phyloP scores from a whole-genome alignment of 805 yeast species.

The Metschnikowia aberdeeniae region DNA sequence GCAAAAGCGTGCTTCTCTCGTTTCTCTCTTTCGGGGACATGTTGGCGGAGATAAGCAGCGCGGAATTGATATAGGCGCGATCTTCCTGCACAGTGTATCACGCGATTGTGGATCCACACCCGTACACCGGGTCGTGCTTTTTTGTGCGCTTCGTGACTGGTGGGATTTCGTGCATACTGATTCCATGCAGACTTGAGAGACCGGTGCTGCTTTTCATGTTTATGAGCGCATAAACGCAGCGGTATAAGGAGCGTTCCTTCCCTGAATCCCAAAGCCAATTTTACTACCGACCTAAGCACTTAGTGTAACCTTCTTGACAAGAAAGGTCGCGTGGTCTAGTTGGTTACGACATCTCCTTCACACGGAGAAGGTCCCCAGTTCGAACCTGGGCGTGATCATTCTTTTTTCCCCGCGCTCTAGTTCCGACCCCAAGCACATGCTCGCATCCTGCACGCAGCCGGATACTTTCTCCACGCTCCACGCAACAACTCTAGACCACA shows the following conservation, averaged over 20 bases:
- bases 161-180: too few species aligned
- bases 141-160: too few species aligned
- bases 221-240: too few species aligned
- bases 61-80: too few species aligned
- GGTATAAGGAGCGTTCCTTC: too few species aligned
- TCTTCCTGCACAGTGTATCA: neutral
- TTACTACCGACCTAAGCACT: too few species aligned
- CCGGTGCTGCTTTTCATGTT: too few species aligned
- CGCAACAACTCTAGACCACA: neutral
- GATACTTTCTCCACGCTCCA: neutral
- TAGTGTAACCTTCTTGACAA: too few species aligned
- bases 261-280: too few species aligned
- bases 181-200: too few species aligned
- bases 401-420: constrained; percentile 3
- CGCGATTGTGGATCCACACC: neutral
- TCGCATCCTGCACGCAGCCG: neutral
- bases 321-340: constrained; percentile 20
- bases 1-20: neutral
- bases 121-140: neutral
- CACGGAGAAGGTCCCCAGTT: constrained; percentile 22
- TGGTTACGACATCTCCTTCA: constrained; percentile 20
- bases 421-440: neutral
- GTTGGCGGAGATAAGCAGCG: neutral
- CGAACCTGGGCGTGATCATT: constrained; percentile 21
- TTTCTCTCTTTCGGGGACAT: constrained; percentile 1